Base-by-base conservation (phyloP, 495 filamentous ascomycete genomes). In the Lophium mytilinum region DNA sequence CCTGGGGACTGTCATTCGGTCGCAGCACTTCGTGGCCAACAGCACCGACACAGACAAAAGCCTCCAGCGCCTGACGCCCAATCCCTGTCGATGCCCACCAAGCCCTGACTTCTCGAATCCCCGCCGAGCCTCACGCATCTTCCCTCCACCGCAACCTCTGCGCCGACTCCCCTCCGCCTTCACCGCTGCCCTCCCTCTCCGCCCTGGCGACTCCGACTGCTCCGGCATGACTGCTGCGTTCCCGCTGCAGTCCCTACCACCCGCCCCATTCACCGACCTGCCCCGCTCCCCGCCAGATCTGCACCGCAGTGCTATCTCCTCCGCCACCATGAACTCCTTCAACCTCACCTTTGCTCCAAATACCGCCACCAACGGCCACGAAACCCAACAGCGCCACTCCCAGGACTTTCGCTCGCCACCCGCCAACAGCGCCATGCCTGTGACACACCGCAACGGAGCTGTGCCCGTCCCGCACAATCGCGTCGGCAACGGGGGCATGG, bases 391-490 rank as follows among this genome's bases (percentile, higher is more conserved):
- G 40, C 53, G 61, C 21, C 54, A 61, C 17, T 63, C 61, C 17
- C 37, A 18, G 56, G 62, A 66, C 39, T 65, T 63, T 45, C 55
- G 61, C 33, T 45, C 52, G 17, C 41, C 52, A 5, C 39, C 51
- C 19, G 15, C 55, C 1, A 58, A 63, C 60, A 52, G 57, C 52
- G 48, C 34, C 39, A 64, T 68, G 57, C 36, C 55, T 17, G 48
- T 45, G 50, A 41, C 51, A 33, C 64, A 65, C 57, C 52, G 64
- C 15, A 68, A 73, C 61, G 70, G 60, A 7, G 63, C 69, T 21
- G 40, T 69, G 57, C 59, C 68, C 9, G 61, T 56, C 17, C 56
- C 57, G 9, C 63, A 50, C 46, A 42, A 36, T 54, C 67, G 54
- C 58, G 61, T 61, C 51, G 57, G 58, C 47, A 65, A 67, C 46